Base-by-base conservation (phyloP, 805 yeast species). In the Tetrapisispora fleetii region DNA sequence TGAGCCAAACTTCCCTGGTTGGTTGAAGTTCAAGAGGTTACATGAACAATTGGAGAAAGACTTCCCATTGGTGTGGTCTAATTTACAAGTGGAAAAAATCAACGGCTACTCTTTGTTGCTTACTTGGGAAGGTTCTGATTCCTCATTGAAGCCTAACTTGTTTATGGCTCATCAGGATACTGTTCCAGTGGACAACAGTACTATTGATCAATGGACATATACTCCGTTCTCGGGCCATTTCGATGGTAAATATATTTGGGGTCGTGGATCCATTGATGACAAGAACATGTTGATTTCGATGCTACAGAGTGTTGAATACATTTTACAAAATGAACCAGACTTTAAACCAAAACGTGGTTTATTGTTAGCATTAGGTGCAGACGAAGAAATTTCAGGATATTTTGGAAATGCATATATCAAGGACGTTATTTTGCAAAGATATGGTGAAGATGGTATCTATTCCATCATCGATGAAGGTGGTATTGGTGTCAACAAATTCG, bases 91-190 rank as follows among this genome's bases (percentile, higher is more conserved):
- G 11, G 79, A 75, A 46, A 72, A 67, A 30, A 76, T 85, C 46
- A 85, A 85, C 57, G 74, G 77, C 19, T 72, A 80, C 49, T 91
- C 88, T 4, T 65, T 86, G 47, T 70, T 87, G 4, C 74, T 72
- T 59, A 80, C 85, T 21, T 78, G 84, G 77, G 62, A 74, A 51
- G 95, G 95, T 13, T 60, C 76, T 3, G 60, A 76, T 39, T 30
- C 57, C 6, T 51, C 62, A 2, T 65, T 81, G 54, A 80, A 83
- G 60, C 95, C 95, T 13, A 55, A 81, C 17, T 54, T 87, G 64
- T 67, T 85, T 40, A 76, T 84, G 63, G 91, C 93, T 4, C 96
- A 87, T 62, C 87, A 81, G 60, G 95, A 87, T 59, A 87, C 83
- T 1, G 95, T 87, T 16, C 95, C 95, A 0, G 83, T 85, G 6